Evolutionary conservation across 495 filamentous ascomycete species (phyloP).

Genomic region (Xylaria venustula): DNA sequence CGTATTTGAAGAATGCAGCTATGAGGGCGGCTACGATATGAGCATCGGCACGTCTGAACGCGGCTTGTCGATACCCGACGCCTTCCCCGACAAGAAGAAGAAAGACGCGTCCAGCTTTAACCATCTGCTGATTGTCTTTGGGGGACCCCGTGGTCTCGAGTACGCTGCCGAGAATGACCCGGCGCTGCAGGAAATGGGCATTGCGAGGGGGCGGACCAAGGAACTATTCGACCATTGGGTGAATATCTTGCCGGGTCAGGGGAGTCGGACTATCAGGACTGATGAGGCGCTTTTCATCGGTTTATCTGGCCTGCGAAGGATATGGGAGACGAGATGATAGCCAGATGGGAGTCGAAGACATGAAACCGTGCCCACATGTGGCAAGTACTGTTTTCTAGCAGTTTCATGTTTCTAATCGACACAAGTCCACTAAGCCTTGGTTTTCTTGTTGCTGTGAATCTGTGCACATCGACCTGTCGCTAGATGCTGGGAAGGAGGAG

Average conservation of each 20-base stretch:
- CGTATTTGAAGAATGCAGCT: slow-evolving; percentile 64
- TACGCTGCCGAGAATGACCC: slow-evolving; percentile 64
- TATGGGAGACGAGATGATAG: slow-evolving; percentile 44
- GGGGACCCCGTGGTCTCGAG: slow-evolving; percentile 70
- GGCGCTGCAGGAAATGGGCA: slow-evolving; percentile 54
- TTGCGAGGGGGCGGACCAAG: slow-evolving; percentile 52
- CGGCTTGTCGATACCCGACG: slow-evolving; percentile 52
- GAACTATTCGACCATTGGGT: slow-evolving; percentile 78
- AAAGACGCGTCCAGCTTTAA: slow-evolving; percentile 45
- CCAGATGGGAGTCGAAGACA: background rate
- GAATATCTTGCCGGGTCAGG: slow-evolving; percentile 70
- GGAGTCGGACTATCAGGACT: slow-evolving; percentile 72
- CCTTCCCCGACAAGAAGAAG: slow-evolving; percentile 42
- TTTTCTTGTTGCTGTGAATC: background rate
- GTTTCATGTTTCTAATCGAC: background rate
- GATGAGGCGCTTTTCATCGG: slow-evolving; percentile 77
- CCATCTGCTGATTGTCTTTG: slow-evolving; percentile 70
- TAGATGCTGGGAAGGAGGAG: background rate
- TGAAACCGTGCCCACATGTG: background rate
- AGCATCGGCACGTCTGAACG: slow-evolving; percentile 75
- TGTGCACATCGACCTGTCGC: background rate
- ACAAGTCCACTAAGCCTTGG: background rate
- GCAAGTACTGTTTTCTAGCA: background rate
- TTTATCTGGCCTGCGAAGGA: slow-evolving; percentile 55
- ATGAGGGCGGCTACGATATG: slow-evolving; percentile 64